phyloP scores from a whole-genome alignment of 495 filamentous ascomycete genomes.

The Hyaloscypha bicolor region DNA sequence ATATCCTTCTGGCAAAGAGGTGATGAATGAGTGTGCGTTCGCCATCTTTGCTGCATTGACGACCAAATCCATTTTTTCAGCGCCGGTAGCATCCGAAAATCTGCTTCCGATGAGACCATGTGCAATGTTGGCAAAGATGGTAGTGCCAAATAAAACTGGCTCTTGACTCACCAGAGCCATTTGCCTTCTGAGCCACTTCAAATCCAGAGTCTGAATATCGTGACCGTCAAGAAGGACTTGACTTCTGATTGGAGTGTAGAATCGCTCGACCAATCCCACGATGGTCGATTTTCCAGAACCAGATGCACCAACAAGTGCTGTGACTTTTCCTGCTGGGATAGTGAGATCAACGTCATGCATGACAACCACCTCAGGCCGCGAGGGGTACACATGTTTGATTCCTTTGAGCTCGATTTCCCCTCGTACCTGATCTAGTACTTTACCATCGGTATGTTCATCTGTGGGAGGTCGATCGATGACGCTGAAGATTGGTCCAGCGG shows the following conservation, averaged over 20 bases:
- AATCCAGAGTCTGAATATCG: constrained; percentile 57
- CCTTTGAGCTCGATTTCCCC: constrained; percentile 60
- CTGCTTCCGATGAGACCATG: constrained; percentile 52
- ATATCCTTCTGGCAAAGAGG: constrained; percentile 41
- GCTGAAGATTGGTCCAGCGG: constrained; percentile 16
- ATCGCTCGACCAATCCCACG: constrained; percentile 56
- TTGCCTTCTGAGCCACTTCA: constrained; percentile 55
- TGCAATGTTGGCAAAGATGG: constrained; percentile 67
- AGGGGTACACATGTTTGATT: constrained; percentile 66
- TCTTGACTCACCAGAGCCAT: constrained; percentile 61
- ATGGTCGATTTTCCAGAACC: constrained; percentile 65
- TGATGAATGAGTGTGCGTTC: constrained; percentile 50
- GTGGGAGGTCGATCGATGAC: constrained; percentile 47
- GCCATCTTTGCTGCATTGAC: constrained; percentile 38
- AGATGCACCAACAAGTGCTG: constrained; percentile 81
- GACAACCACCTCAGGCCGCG: constrained; percentile 61
- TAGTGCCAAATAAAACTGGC: constrained; percentile 62
- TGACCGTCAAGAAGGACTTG: constrained; percentile 54
- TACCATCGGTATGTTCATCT: constrained; percentile 55
- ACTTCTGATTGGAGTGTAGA: constrained; percentile 59
- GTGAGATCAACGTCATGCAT: constrained; percentile 51
- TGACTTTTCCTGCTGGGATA: constrained; percentile 76
- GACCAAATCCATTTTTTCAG: constrained; percentile 35
- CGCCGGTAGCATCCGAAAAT: constrained; percentile 15
- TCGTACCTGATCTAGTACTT: constrained; percentile 38